phyloP scores from a whole-genome alignment of 257 asterid genomes.

The Solanum chmielewskii region DNA sequence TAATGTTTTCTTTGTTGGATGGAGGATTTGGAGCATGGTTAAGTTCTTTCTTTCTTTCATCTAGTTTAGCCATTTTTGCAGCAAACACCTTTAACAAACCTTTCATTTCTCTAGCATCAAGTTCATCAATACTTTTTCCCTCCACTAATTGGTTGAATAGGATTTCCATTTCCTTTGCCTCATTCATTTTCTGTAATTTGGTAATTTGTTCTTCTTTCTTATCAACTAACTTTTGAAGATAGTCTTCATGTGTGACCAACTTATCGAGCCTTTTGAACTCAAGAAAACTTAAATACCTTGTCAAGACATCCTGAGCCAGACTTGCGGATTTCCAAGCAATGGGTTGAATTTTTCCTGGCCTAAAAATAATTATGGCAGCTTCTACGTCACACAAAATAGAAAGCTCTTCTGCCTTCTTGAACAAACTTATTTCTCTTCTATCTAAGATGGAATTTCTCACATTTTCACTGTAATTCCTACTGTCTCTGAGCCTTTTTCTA shows the following conservation, averaged over 20 bases:
- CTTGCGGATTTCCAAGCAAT: no score
- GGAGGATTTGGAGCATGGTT: neutral
- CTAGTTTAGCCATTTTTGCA: slow-evolving; percentile 17
- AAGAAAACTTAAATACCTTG: neutral
- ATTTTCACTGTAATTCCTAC: slow-evolving; percentile 1
- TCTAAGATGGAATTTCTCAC: slow-evolving; percentile 13
- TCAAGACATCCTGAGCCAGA: no score
- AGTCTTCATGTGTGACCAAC: slow-evolving; percentile 19
- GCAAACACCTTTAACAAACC: slow-evolving; percentile 6
- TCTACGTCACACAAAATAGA: no score
- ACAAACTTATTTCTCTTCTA: neutral
- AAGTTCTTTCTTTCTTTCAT: slow-evolving; percentile 1
- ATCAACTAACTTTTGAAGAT: slow-evolving; percentile 6
- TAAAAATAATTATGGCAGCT: no score
- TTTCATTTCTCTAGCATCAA: slow-evolving; percentile 15
- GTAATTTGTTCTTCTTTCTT: no score
- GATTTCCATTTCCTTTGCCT: no score
- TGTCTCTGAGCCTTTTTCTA: slow-evolving; percentile 7
- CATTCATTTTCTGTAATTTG: no score
- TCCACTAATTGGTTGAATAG: slow-evolving; percentile 10
- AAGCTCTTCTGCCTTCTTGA: no score
- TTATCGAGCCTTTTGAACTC: neutral
- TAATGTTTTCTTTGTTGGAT: neutral
- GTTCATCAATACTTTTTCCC: slow-evolving; percentile 12
- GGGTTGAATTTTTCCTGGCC: no score